Percentiles rank a stretch among this genome's conserved stretches.
These are phyloP conservation scores for Pythium coloratum DNA, from an alignment of 352 stramenopile genomes.

Conservation along the genomic window DNA sequence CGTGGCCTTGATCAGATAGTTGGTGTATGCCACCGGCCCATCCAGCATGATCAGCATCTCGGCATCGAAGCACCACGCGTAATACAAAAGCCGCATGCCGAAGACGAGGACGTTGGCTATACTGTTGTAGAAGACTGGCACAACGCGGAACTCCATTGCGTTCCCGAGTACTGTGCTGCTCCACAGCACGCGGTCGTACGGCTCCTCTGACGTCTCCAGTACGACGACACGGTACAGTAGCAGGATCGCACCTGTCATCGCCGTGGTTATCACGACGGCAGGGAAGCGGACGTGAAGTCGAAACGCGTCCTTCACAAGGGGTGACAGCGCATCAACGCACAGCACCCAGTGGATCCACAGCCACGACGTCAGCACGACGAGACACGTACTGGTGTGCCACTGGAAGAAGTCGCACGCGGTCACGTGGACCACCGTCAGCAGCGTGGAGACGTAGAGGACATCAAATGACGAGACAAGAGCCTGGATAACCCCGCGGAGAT, in stretches of 20 bases:
- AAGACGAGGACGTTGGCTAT: neutral
- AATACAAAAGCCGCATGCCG: neutral
- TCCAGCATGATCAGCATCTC: slow-evolving; percentile 6
- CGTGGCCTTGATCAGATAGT: neutral
- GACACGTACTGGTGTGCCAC: slow-evolving; percentile 14
- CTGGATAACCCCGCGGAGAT: neutral
- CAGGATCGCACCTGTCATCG: neutral
- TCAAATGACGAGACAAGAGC: slow-evolving; percentile 11
- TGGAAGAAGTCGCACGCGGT: slow-evolving; percentile 12
- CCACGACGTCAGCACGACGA: slow-evolving; percentile 9
- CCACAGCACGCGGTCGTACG: slow-evolving; percentile 6
- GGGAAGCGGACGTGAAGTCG: neutral
- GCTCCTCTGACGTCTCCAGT: neutral
- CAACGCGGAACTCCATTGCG: neutral
- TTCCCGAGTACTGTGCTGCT: neutral
- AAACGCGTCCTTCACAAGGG: neutral
- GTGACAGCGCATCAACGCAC: slow-evolving; percentile 14
- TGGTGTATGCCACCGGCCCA: neutral
- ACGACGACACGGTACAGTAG: neutral
- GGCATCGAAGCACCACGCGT: neutral
- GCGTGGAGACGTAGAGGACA: slow-evolving; percentile 21
- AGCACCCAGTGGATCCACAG: slow-evolving; percentile 24
- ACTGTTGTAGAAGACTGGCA: slow-evolving; percentile 3
- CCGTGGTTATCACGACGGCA: neutral
- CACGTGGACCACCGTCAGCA: slow-evolving; percentile 12